Evolutionary conservation across 768 basidiomycete species (phyloP).

Genomic region (Chalciporus pseudorubinellus): DNA sequence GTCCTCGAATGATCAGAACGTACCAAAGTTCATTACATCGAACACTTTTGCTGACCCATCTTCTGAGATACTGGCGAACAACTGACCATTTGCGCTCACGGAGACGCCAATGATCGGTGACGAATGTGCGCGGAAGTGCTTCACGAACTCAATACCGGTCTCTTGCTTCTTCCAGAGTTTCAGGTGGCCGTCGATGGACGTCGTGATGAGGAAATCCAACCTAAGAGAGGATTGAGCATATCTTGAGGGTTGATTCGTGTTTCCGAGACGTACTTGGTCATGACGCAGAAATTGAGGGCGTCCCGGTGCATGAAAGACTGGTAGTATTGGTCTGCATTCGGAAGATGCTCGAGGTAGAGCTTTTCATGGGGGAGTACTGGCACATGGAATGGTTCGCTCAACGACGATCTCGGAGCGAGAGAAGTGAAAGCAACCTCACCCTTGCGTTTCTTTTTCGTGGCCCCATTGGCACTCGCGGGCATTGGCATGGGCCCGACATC

Average conservation of each 20-base stretch:
- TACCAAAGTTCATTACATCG: slow-evolving; percentile 97
- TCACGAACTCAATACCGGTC: slow-evolving; percentile 93
- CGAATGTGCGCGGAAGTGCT: slow-evolving; percentile 93
- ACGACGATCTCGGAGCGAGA: not conserved
- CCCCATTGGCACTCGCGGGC: slow-evolving; percentile 37
- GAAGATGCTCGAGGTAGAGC: slow-evolving; percentile 89
- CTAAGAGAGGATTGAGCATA: slow-evolving; percentile 40
- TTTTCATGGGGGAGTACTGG: slow-evolving; percentile 91
- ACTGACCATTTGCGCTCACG: slow-evolving; percentile 86
- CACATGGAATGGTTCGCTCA: slow-evolving; percentile 8
- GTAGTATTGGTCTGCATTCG: slow-evolving; percentile 89
- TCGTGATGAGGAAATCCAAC: slow-evolving; percentile 91
- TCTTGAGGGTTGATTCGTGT: not conserved
- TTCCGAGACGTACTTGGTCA: slow-evolving; percentile 67
- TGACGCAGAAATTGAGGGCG: slow-evolving; percentile 80
- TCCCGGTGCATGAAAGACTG: slow-evolving; percentile 99
- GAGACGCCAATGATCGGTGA: slow-evolving; percentile 75
- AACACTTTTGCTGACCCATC: slow-evolving; percentile 94
- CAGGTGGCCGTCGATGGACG: slow-evolving; percentile 90
- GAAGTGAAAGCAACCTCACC: slow-evolving; percentile 42
- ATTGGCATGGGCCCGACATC: slow-evolving; percentile 91
- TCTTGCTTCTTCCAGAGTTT: slow-evolving; percentile 99
- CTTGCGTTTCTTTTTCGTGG: slow-evolving; percentile 78
- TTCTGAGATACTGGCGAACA: slow-evolving; percentile 89
- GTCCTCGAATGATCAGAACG: slow-evolving; percentile 25